These are phyloP conservation scores for Plicaturopsis crispa DNA, from an alignment of 768 basidiomycete species.

Conservation along the genomic window DNA sequence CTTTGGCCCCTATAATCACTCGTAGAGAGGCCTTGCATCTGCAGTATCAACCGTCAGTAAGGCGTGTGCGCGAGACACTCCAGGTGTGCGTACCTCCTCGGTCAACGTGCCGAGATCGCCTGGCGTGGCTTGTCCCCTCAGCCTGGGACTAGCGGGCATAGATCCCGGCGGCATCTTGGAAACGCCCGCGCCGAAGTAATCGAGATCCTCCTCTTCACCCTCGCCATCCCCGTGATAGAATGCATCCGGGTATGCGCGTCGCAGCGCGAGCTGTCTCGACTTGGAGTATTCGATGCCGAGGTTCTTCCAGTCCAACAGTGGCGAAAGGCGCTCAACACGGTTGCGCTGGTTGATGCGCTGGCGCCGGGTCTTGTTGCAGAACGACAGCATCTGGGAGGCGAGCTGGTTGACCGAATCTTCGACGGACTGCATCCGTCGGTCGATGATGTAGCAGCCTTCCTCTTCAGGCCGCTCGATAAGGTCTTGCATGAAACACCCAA, in stretches of 20 bases:
- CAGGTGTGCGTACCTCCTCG: constrained; percentile 51
- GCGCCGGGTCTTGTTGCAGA: constrained; percentile 79
- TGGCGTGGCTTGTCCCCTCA: constrained; percentile 84
- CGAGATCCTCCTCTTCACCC: constrained; percentile 35
- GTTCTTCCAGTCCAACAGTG: constrained; percentile 97
- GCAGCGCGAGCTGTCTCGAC: constrained; percentile 82
- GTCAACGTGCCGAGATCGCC: constrained; percentile 90
- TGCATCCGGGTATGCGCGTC: constrained; percentile 92
- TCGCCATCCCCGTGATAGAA: constrained; percentile 61
- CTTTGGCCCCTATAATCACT: constrained; percentile 64
- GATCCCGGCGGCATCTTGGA: constrained; percentile 66
- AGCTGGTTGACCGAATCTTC: constrained; percentile 90
- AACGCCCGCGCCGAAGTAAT: constrained; percentile 50
- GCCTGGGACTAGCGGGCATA: constrained; percentile 82
- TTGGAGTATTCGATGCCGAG: constrained; percentile 96
- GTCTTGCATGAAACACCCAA: constrained; percentile 98
- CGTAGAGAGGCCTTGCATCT: constrained; percentile 86
- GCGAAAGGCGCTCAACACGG: constrained; percentile 89
- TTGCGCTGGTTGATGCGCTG: constrained; percentile 99
- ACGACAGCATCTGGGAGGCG: constrained; percentile 64
- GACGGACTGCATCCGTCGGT: constrained; percentile 80
- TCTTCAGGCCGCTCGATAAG: constrained; percentile 91
- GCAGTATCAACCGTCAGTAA: constrained; percentile 4
- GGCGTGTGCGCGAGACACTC: not conserved
- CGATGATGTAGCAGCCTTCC: constrained; percentile 96